phyloP scores from a whole-genome alignment of 257 asterid genomes.

The Solanum pinnatisectum region DNA sequence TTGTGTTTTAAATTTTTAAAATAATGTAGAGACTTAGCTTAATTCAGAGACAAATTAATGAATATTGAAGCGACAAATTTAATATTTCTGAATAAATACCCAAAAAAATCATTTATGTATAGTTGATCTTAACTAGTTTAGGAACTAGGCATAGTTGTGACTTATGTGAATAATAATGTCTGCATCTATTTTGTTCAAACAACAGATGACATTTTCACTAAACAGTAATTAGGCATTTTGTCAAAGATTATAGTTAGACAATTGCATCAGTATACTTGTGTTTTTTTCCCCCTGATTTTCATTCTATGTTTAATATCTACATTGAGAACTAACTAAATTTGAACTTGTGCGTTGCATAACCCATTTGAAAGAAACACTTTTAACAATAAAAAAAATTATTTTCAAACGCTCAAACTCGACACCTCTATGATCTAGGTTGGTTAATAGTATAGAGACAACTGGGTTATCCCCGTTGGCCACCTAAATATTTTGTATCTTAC shows the following conservation, averaged over 20 bases:
- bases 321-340: too few species aligned
- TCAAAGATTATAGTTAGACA: not conserved
- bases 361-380: too few species aligned
- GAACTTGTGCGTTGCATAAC: fast-evolving
- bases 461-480: not conserved
- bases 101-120: not conserved
- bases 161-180: not conserved
- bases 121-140: not conserved
- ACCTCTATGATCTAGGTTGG: not conserved
- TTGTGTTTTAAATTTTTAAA: too few species aligned
- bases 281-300: too few species aligned
- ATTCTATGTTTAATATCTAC: too few species aligned
- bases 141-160: not conserved
- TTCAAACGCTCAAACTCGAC: too few species aligned
- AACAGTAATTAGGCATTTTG: not conserved
- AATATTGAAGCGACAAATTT: not conserved
- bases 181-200: not conserved
- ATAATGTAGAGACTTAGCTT: not conserved
- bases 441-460: not conserved
- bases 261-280: not conserved
- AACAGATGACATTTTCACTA: not conserved
- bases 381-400: too few species aligned
- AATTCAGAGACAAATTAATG: not conserved
- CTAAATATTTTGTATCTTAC: not conserved
- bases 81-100: not conserved